phyloP scores from a whole-genome alignment of 2,329 filamentous ascomycete genomes.

The Uncinocarpus reesii region DNA sequence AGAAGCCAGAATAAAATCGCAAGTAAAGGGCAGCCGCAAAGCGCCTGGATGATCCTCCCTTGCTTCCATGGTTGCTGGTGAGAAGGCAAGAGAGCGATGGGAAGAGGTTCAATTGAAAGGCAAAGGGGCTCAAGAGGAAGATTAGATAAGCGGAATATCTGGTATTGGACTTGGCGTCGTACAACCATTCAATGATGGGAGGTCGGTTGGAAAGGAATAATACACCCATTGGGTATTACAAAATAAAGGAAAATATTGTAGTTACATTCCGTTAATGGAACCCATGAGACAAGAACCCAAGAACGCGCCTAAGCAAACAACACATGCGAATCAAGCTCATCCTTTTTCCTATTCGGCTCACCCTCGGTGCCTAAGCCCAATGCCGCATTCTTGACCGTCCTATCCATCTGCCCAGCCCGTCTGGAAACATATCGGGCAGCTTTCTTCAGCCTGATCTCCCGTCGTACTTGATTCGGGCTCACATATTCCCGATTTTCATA shows the following conservation, averaged over 20 bases:
- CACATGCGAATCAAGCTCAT: constrained; percentile 64
- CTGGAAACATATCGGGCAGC: constrained; percentile 68
- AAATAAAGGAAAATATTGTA: neutral
- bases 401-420: constrained; percentile 62
- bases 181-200: too few species aligned
- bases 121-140: neutral
- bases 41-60: constrained; percentile 9
- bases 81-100: neutral
- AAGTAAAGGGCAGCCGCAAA: constrained; percentile 7
- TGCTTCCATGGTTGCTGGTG: constrained; percentile 15
- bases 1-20: constrained; percentile 2
- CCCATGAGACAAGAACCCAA: neutral
- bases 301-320: constrained; percentile 55
- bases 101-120: neutral
- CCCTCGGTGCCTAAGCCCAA: constrained; percentile 64
- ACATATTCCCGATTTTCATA: constrained; percentile 98
- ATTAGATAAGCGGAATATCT: too few species aligned
- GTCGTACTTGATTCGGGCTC: constrained; percentile 83
- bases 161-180: too few species aligned
- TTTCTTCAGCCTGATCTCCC: constrained; percentile 66
- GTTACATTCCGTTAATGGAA: neutral
- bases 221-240: neutral
- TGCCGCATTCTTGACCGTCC: constrained; percentile 61
- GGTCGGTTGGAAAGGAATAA: neutral
- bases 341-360: constrained; percentile 51